Percentiles rank a stretch among this genome's conserved stretches.
Conservation (phyloP, 1,139 yeast genomes). For the Zygoascus hellenicus region DNA sequence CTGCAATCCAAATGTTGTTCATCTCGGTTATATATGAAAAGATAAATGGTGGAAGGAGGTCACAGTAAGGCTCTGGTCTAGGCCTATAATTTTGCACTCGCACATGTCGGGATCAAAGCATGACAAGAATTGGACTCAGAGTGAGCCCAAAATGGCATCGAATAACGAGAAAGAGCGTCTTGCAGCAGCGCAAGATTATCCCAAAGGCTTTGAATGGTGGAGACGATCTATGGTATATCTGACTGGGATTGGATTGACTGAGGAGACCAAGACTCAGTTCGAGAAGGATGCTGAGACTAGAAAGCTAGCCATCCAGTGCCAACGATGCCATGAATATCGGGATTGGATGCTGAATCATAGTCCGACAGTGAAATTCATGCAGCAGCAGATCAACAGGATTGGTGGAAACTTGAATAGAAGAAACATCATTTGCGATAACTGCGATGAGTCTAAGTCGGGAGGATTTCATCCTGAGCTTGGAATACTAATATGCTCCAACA, state of each 20-base stretch:
- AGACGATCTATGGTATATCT: conserved; percentile 63
- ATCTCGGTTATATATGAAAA: not conserved
- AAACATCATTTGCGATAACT: conserved; percentile 72
- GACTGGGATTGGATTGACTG: conserved; percentile 62
- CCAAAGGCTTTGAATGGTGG: conserved; percentile 64
- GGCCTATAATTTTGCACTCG: too few relatives aligned
- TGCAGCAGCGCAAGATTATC: conserved; percentile 7
- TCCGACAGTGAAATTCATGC: conserved; percentile 85
- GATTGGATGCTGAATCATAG: conserved; percentile 69
- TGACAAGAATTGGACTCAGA: too few relatives aligned
- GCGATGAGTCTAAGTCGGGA: conserved; percentile 84
- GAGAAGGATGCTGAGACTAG: conserved; percentile 45
- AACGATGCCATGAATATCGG: conserved; percentile 61
- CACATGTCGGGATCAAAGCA: too few relatives aligned
- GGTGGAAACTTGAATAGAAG: conserved; percentile 47
- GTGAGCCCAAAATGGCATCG: not conserved
- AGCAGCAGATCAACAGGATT: conserved; percentile 69
- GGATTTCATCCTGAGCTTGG: conserved; percentile 93
- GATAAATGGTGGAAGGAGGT: not conserved
- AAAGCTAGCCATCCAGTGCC: conserved; percentile 52
- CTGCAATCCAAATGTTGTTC: conserved; percentile 85
- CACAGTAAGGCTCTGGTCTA: not conserved
- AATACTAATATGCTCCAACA: conserved; percentile 78
- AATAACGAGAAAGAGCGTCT: conserved; percentile 5
- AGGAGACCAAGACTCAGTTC: conserved; percentile 49